These are phyloP conservation scores for Chalciporus piperatus DNA, from an alignment of 768 basidiomycete species.

Conservation along the genomic window DNA sequence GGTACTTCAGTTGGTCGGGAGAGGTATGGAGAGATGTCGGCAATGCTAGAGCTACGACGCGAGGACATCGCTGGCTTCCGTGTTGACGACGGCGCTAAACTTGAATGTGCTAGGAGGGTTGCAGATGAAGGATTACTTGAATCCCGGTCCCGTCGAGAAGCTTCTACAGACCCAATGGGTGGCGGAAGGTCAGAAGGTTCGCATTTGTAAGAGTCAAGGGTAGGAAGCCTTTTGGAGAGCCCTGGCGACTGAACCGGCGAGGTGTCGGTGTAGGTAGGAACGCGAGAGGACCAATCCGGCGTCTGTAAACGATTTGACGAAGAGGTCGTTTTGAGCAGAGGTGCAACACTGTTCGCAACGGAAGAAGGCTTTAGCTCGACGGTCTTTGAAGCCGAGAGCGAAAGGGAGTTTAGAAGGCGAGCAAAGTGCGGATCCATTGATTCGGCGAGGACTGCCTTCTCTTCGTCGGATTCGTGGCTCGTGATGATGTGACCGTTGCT, in stretches of 20 bases:
- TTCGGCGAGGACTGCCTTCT: conserved; percentile 25
- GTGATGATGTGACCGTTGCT: conserved; percentile 13
- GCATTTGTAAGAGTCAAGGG: conserved; percentile 4
- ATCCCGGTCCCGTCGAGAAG: background rate
- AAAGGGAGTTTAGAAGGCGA: conserved; percentile 59
- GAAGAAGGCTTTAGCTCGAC: conserved; percentile 11
- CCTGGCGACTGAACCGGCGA: conserved; percentile 5
- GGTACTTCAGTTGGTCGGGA: conserved; percentile 52
- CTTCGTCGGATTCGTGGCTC: conserved; percentile 35
- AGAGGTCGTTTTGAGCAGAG: conserved; percentile 9
- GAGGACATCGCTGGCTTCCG: conserved; percentile 25
- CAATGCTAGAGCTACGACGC: conserved; percentile 45
- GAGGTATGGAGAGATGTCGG: conserved; percentile 71
- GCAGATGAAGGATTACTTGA: conserved; percentile 8
- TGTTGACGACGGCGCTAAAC: conserved; percentile 1
- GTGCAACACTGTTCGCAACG: conserved; percentile 1
- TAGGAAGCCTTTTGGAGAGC: conserved; percentile 4
- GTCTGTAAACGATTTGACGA: conserved; percentile 18
- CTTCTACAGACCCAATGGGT: background rate
- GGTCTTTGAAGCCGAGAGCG: conserved; percentile 48
- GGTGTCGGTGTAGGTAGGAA: conserved; percentile 21
- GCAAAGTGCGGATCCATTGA: conserved; percentile 70
- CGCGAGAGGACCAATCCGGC: conserved; percentile 33
- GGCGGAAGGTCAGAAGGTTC: background rate
- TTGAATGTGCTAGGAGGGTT: background rate